These are phyloP conservation scores for Saraca asoca DNA, from an alignment of 331 rosid genomes.

Conservation along the genomic window DNA sequence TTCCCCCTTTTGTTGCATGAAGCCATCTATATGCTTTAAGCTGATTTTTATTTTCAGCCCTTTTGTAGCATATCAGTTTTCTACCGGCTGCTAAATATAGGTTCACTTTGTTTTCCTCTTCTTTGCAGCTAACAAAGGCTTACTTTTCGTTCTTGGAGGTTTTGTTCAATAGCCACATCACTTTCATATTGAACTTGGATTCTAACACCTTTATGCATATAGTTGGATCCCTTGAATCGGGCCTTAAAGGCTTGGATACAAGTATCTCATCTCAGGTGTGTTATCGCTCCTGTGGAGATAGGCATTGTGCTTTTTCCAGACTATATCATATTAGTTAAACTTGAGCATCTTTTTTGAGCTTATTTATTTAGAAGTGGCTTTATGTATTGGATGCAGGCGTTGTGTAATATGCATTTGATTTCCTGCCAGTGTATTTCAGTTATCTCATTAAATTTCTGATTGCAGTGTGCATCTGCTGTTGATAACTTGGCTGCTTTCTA, in stretches of 20 bases:
- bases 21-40: no score
- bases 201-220: conserved; percentile 83
- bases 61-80: conserved; percentile 14
- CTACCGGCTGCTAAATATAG: conserved; percentile 8
- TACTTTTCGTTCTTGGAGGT: conserved; percentile 96
- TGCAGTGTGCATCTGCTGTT: conserved; percentile 97
- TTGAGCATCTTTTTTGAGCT: not conserved
- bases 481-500: conserved; percentile 93
- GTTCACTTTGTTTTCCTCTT: conserved; percentile 32
- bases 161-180: conserved; percentile 82
- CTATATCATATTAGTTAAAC: no score
- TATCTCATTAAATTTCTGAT: conserved; percentile 31
- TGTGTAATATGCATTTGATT: conserved; percentile 23
- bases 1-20: no score
- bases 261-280: conserved; percentile 93
- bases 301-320: conserved; percentile 12
- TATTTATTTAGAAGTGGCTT: not conserved
- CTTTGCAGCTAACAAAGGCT: conserved; percentile 86
- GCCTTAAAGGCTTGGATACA: conserved; percentile 94
- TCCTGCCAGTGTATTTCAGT: conserved; percentile 26
- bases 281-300: conserved; percentile 1
- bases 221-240: conserved; percentile 96
- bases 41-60: no score
- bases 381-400: no score
- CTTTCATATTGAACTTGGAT: conserved; percentile 75